phyloP scores from a whole-genome alignment of 2,329 filamentous ascomycete genomes.

The Diaporthe citrichinensis region DNA sequence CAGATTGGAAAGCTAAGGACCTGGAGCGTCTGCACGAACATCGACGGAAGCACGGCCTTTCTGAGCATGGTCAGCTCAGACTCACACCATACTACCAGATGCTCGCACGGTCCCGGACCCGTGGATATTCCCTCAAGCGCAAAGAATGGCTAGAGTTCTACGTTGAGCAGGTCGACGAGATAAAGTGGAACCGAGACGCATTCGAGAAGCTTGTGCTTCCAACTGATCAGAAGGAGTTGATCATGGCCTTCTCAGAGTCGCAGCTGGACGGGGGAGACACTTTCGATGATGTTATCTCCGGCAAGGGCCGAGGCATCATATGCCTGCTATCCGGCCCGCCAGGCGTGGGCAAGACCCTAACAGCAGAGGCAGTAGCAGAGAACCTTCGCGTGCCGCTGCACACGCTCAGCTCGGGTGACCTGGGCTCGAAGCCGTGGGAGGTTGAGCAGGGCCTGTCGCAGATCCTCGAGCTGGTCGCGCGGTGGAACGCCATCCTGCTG shows the following conservation, averaged over 20 bases:
- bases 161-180: slow-evolving; percentile 59
- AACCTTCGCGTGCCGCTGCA: slow-evolving; percentile 64
- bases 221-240: slow-evolving; percentile 64
- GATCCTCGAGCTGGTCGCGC: slow-evolving; percentile 80
- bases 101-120: slow-evolving; percentile 51
- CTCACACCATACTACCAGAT: slow-evolving; percentile 53
- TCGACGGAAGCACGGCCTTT: slow-evolving; percentile 43
- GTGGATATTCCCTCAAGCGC: slow-evolving; percentile 64
- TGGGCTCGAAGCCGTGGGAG: slow-evolving; percentile 75
- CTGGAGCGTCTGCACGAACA: slow-evolving; percentile 48
- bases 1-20: slow-evolving; percentile 53
- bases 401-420: slow-evolving; percentile 74
- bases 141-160: slow-evolving; percentile 66
- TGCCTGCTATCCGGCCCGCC: slow-evolving; percentile 63
- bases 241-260: slow-evolving; percentile 64
- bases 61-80: slow-evolving; percentile 45
- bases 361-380: slow-evolving; percentile 65
- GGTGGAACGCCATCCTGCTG: slow-evolving; percentile 79
- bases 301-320: slow-evolving; percentile 66
- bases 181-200: slow-evolving; percentile 63
- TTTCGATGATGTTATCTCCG: slow-evolving; percentile 67
- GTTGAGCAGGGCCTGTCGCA: slow-evolving; percentile 77
- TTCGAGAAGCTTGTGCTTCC: slow-evolving; percentile 66
- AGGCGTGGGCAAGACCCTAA: slow-evolving; percentile 65
- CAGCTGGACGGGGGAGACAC: slow-evolving; percentile 56